These are phyloP conservation scores for Trichomonas tenax DNA, from an alignment of 208 protist genomes.

Conservation along the genomic window DNA sequence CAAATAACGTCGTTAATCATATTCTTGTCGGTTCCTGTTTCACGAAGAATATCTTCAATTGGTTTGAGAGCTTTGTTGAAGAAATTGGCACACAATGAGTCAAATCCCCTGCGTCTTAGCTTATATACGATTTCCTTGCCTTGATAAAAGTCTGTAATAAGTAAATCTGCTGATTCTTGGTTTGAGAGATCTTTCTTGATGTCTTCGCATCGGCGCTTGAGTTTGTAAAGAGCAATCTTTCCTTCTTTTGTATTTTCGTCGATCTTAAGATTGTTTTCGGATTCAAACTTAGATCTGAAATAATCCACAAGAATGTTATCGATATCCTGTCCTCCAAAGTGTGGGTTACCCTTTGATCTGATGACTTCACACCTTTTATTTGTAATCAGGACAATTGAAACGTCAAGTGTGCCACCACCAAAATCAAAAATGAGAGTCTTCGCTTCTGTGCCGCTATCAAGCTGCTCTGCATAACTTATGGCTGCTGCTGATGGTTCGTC, in stretches of 20 bases:
- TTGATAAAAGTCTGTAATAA: slow-evolving; percentile 5
- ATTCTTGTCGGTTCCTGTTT: slow-evolving; percentile 28
- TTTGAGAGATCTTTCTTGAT: slow-evolving; percentile 62
- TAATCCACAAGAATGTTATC: not conserved
- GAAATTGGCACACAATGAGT: slow-evolving; percentile 33
- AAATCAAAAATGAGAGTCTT: not conserved
- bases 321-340: not conserved
- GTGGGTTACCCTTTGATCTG: not conserved
- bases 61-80: slow-evolving; percentile 27
- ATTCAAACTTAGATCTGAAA: not conserved
- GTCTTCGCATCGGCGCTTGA: slow-evolving; percentile 66
- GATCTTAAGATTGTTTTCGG: slow-evolving; percentile 36
- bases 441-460: not conserved
- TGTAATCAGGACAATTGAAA: not conserved
- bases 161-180: slow-evolving; percentile 43
- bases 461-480: slow-evolving; percentile 39
- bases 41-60: slow-evolving; percentile 28
- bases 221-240: slow-evolving; percentile 51
- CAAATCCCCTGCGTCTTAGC: not conserved
- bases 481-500: slow-evolving; percentile 59
- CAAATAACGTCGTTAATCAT: slow-evolving; percentile 47
- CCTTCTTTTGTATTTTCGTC: too few species aligned
- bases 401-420: not conserved
- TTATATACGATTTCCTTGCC: not conserved
- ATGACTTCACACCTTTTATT: not conserved